Base-by-base conservation (phyloP, 139 green algal species). In the Coelastrella sp. region DNA sequence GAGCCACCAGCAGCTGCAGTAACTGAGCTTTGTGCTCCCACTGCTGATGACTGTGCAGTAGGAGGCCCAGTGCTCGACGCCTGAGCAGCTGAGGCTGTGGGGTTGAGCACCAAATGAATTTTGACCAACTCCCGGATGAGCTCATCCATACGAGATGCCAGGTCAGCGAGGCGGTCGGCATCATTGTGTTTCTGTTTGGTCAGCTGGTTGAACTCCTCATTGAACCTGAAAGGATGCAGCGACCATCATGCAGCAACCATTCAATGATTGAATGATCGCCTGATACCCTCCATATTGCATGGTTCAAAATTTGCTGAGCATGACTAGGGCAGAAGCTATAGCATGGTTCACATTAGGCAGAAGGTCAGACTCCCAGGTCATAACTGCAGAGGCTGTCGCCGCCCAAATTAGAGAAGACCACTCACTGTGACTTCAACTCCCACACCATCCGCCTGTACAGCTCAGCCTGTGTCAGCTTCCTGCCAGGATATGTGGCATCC, bases 401-500 rank as follows among this genome's bases (percentile, higher is more conserved):
- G 61, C 10, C 61, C 8, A 71, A 13, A 13, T 71, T 13, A 71
- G 11, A 10, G 11, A 13, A 10, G 11, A 71, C 11, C 10, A 68
- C 87, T 87, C 87, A 91, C 87, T 80, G 56, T 47, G 66, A 64
- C 57, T 91, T 86, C 5, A 91, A 65, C 78, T 91, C 87, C 79
- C 87, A 79, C 11, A 79, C 57, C 64, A 87, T 80, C 3, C 65
- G 65, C 87, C 22, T 80, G 79, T 87, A 91, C 32, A 91, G 56
- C 77, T 82, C 64, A 3, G 79, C 79, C 65, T 91, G 87, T 3
- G 11, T 77, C 58, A 58, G 19, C 78, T 91, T 91, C 19, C 78
- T 71, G 20, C 13, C 54, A 11, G 77, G 77, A n/a, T 57, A 57
- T 6, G 77, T 80, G 5, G 87, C 87, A 60, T 80, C 78, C 77